Conservation (phyloP, 176 grass and related monocot genomes). For the Aegilops tauschii region DNA sequence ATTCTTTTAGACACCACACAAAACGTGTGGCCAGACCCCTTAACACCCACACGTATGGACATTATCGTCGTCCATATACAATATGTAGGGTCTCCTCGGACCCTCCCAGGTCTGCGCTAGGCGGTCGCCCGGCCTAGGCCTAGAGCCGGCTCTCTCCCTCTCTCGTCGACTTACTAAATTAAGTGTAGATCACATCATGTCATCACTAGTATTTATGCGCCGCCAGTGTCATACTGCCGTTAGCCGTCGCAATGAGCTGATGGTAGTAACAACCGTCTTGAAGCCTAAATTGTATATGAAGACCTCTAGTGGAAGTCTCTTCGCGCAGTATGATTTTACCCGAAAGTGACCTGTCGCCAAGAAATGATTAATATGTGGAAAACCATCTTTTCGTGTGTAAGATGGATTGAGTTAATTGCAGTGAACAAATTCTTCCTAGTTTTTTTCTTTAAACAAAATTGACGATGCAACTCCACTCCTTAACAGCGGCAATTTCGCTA, state of each 20-base stretch:
- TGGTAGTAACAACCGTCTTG: not conserved
- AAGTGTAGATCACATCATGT: not conserved
- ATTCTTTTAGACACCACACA: too few relatives aligned
- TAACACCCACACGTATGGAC: too few relatives aligned
- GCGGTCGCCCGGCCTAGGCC: too few relatives aligned
- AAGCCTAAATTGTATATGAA: not conserved
- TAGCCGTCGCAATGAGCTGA: conserved; percentile 2
- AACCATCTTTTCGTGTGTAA: not conserved
- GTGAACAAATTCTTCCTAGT: not conserved
- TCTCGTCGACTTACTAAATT: not conserved
- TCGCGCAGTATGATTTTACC: not conserved
- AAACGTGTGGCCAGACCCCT: too few relatives aligned
- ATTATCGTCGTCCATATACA: too few relatives aligned
- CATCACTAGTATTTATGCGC: conserved; percentile 17
- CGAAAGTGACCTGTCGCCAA: not conserved
- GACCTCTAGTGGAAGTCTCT: not conserved
- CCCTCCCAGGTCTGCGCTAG: too few relatives aligned
- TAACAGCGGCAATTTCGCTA: too few relatives aligned
- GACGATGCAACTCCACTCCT: not conserved
- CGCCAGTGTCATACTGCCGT: not conserved
- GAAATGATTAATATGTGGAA: not conserved
- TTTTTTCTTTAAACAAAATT: not conserved
- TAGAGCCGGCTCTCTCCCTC: not conserved
- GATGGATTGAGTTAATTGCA: not conserved
- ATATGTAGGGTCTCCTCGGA: too few relatives aligned